Conservation (phyloP, 2,329 filamentous ascomycete genomes). For the Fusarium succisae region DNA sequence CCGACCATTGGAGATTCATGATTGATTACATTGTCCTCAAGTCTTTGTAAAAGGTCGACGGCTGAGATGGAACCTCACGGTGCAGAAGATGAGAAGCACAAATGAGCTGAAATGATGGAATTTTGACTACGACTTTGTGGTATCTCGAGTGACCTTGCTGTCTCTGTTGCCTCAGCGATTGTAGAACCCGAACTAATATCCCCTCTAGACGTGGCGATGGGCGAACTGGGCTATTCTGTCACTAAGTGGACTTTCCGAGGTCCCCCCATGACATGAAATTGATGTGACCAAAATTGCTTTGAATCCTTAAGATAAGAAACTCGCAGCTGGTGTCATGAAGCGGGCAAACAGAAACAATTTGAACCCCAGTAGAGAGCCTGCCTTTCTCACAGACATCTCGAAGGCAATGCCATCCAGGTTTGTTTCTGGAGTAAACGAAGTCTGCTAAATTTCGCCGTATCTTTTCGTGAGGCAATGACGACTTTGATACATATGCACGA, state of each 20-base stretch:
- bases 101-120: neutral
- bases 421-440: neutral
- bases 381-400: neutral
- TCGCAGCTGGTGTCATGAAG: neutral
- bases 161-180: too few species aligned
- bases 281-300: too few species aligned
- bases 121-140: too few species aligned
- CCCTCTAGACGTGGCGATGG: too few species aligned
- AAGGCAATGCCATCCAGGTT: neutral
- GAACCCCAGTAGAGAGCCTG: neutral
- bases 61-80: neutral
- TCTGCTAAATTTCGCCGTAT: neutral
- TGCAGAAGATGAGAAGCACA: neutral
- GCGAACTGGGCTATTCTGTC: too few species aligned
- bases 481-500: rapidly evolving
- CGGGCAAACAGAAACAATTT: neutral
- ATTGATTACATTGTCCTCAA: neutral
- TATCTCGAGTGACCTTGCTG: too few species aligned
- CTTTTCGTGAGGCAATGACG: neutral
- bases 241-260: too few species aligned
- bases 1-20: too few species aligned
- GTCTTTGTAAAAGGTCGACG: too few species aligned
- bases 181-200: too few species aligned
- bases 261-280: too few species aligned
- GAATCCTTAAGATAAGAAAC: neutral